Base-by-base conservation (phyloP, 1,284 basidiomycete genomes). In the Pseudozyma sp. region DNA sequence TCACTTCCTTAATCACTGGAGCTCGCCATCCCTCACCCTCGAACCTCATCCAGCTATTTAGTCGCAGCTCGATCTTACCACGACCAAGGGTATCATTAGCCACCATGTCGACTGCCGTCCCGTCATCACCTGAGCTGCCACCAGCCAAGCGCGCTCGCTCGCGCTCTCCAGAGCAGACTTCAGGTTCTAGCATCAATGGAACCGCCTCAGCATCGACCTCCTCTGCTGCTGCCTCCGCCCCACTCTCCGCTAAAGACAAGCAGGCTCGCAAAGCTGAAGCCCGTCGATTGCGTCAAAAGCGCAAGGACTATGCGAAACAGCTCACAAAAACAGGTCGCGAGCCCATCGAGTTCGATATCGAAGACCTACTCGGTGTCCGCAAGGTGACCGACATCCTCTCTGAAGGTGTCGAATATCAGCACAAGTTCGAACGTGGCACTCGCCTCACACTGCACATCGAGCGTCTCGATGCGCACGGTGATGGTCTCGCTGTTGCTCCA, bases 341-440 rank as follows among this genome's bases (percentile, higher is more conserved):
- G 39, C 82, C 82, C 13, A 79, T 84, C 59, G 68, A 70, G 31
- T 82, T 77, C 43, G 82, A 84, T 61, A 81, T 83, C 37, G 54
- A 77, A 9, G 76, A 74, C 10, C 57, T 84, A 47, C 60, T 84
- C 11, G 79, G 80, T 16, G 31, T 59, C 14, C 68, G 71, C 39
- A 70, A 62, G 33, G 70, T 82, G 0, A 68, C 76, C 29, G 68
- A 68, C 13, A 75, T 84, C 37, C 59, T 81, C 8, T 55, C 68
- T 1, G 70, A 70, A 16, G 73, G 75, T 0, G 46, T 63, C 14
- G 81, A 82, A 45, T 79, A 76, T 50, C 62, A 73, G 35, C 47
- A 68, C 33, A 74, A 74, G 48, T 66, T 78, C 14, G 67, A 74
- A 34, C 64, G 75, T 16, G 79, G 72, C 8, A 64, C 77, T 5